A percentile compares a stretch with the other conserved stretches of the same genome.
These are phyloP conservation scores for Crassisporium funariophilum DNA, from an alignment of 768 basidiomycete species.

Conservation along the genomic window DNA sequence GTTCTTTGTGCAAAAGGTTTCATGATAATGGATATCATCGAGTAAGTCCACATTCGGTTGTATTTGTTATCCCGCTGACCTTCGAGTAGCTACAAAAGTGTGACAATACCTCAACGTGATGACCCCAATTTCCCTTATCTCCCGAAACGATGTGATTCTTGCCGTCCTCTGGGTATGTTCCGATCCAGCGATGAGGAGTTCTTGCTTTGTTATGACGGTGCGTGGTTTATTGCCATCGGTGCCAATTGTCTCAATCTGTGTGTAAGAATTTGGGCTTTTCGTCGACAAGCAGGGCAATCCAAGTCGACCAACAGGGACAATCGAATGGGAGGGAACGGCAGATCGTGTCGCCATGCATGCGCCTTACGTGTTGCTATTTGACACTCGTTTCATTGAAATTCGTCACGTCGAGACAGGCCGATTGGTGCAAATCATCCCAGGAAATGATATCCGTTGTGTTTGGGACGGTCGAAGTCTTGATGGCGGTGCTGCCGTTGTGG, in stretches of 20 bases:
- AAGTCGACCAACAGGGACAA: constrained; percentile 64
- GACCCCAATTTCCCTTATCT: constrained; percentile 62
- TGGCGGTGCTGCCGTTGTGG: constrained; percentile 65
- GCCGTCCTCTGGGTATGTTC: constrained; percentile 89
- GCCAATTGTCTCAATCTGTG: not conserved
- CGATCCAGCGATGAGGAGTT: constrained; percentile 86
- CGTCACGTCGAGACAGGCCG: constrained; percentile 81
- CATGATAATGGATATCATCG: constrained; percentile 94
- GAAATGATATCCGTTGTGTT: constrained; percentile 79
- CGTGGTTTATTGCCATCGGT: constrained; percentile 14
- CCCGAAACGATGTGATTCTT: constrained; percentile 79
- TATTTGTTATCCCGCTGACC: not conserved
- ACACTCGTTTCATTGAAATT: constrained; percentile 88
- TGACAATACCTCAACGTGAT: constrained; percentile 83
- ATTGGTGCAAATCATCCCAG: constrained; percentile 80
- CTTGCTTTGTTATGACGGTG: constrained; percentile 86
- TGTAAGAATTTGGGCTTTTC: constrained; percentile 84
- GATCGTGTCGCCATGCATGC: constrained; percentile 88
- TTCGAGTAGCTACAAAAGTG: constrained; percentile 69
- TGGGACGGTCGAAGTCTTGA: constrained; percentile 79
- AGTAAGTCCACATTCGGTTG: constrained; percentile 52
- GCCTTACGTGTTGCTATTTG: constrained; percentile 87
- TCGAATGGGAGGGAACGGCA: constrained; percentile 95
- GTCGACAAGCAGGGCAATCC: constrained; percentile 93
- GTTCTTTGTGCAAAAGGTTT: constrained; percentile 93